Base-by-base conservation (phyloP, 2,329 filamentous ascomycete genomes). In the Diplocarpon mali region DNA sequence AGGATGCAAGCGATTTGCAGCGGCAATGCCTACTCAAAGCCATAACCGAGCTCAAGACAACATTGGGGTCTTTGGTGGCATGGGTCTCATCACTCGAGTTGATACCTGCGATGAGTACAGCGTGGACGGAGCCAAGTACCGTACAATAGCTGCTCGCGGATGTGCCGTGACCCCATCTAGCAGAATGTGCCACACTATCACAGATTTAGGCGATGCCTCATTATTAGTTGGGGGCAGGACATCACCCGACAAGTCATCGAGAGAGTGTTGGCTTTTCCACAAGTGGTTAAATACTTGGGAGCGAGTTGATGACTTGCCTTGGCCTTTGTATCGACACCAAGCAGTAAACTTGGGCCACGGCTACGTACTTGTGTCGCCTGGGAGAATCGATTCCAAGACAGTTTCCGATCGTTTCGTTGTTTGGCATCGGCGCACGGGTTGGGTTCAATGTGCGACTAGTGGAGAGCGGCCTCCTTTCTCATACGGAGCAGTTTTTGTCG, bases 141-240 rank as follows among this genome's bases (percentile, higher is more conserved):
- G 15, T 17, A 13, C 13, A 2, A 6, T 27, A 6, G 37, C 17
- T 6, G 17, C 20, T 31, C 35, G 15, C 17, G 34, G 15, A 4
- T 27, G 36, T 52, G 53, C 48, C n/a, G 48, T 53, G 4, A 65
- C 65, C 0, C 73, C 72, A 16, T 53, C 63, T 3, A 61, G 61
- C 40, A 66, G 81, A 36, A 81, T 90, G 70, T 92, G 85, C 54
- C 85, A 92, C 61, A 83, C 84, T 0, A 68, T 88, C 15, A 89
- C 83, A 15, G 69, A 77, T 39, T 60, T 93, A 5, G 72, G 71
- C 1, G 65, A 69, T 29, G 63, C 65, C 16, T 72, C 72, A 47
- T 64, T 95, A 10, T 67, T 95, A 38, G 72, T 76, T 27, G 89
- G 90, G 17, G 90, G 90, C 5, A 75, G 89, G 47, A 71, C 74